Base-by-base conservation (phyloP, 768 basidiomycete genomes). In the Collybia mongolica region DNA sequence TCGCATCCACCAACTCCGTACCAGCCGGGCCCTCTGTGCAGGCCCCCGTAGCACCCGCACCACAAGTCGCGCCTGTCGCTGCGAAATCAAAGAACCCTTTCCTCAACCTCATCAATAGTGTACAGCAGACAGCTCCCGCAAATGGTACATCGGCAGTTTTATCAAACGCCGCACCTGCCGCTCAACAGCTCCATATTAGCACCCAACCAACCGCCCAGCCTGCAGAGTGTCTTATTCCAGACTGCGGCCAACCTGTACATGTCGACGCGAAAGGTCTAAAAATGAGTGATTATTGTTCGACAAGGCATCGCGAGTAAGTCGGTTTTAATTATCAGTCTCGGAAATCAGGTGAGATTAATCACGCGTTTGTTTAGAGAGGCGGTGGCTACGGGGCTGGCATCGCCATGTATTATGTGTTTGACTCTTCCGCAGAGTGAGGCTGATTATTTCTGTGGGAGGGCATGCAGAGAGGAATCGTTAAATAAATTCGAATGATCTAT, bases 401-500 rank as follows among this genome's bases (percentile, higher is more conserved):
- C 70, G 12, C 74, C 79, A 8, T 86, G 84, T 54, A 84, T 87
- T 57, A 80, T 86, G 81, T 87, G 84, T 57, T 64, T 82, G 57
- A 70, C 67, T 37, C 68, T 78, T 52, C 84, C 84, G 18, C 84
- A 86, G 61, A 76, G 77, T 49, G 73, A 73, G 35, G 68, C 61
- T 4, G 83, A 86, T 67, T 83, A 85, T 61, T 86, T 86, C 61
- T 86, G 84, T 56, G 73, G 79, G 15, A 65, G 71, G 49, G 70
- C 70, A 2, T 86, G 84, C 62, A 75, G 75, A 57, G 80, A 84
- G 39, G 76, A 83, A 55, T 80, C 84, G 37, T 64, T 82, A 73
- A 74, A 69, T 48, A 85, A 86, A 39, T 24, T 26, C 8, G 36
- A 47, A 39, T 47, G 20, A 38, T 6, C 2, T 11, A n/a, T 18